Conservation (phyloP, 306 rosid genomes). For the Cicer pinnatifidum region DNA sequence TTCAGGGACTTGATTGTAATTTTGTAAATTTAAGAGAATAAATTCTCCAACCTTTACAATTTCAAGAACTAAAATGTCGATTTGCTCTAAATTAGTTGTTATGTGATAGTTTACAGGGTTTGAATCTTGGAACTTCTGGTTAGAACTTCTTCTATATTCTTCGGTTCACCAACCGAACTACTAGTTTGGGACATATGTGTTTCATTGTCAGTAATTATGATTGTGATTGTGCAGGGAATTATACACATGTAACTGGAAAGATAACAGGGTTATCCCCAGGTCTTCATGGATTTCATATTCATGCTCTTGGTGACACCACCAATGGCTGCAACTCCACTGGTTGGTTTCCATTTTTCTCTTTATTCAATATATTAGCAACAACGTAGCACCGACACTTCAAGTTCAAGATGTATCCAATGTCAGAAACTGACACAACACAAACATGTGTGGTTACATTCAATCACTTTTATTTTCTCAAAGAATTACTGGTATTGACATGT, state of each 20-base stretch:
- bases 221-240: constrained; percentile 46
- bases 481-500: too few species aligned
- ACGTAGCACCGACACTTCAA: too few species aligned
- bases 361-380: not conserved
- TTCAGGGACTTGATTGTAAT: not conserved
- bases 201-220: not conserved
- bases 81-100: not conserved
- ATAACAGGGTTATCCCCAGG: constrained; percentile 62
- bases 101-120: not conserved
- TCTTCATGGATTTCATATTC: constrained; percentile 62
- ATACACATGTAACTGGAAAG: constrained; percentile 64
- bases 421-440: too few species aligned
- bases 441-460: too few species aligned
- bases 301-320: constrained; percentile 65
- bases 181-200: not conserved
- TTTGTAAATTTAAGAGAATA: too few species aligned
- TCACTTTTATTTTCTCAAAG: too few species aligned
- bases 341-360: constrained; percentile 17
- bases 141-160: not conserved
- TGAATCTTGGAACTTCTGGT: not conserved
- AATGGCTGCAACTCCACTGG: constrained; percentile 68
- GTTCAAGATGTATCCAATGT: too few species aligned
- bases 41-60: too few species aligned
- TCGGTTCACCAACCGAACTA: not conserved
- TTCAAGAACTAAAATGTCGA: not conserved